Evolutionary conservation across 768 basidiomycete species (phyloP), one percentile per base, ranked within the genome.

Genomic region (Amanita phalloides): DNA sequence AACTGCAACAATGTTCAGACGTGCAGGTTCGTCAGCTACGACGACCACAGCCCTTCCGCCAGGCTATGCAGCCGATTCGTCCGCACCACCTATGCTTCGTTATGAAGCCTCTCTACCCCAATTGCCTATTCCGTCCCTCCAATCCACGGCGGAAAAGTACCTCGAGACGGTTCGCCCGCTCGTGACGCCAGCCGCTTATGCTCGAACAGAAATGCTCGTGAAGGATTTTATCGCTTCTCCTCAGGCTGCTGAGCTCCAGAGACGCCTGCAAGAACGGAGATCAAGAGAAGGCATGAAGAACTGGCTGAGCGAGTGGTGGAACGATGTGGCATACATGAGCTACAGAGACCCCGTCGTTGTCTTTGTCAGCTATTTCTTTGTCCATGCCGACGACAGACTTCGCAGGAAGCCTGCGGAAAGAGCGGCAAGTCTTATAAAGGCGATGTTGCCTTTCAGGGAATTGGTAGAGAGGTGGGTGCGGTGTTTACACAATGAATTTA

Each of bases 301-400:
- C 71, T 99, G 96, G 96, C 74, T 99, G n/a, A 77, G 79, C 44
- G 91, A 95, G 48, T 99, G 96, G 96, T 99, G 95, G 95, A 94
- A 98, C 67, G 90, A 96, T 33, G 78, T 66, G 4, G 94, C 94
- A 14, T 90, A 88, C 64, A 84, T 90, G 85, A 84, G 71, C 5
- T 90, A 89, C 62, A 77, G 90, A 45, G 94, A 95, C 59, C 83
- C 93, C 1, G 89, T 96, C 45, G 85, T 94, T 28, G 87, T 94
- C 11, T 87, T 82, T 57, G 91, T 94, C 60, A 91, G 85, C 75
- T 99, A 99, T 72, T 98, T 86, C 71, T 99, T 90, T 64, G 78
- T 93, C 7, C 94, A 98, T 65, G 64, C 82, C 42, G 78, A 85
- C 52, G 88, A 92, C 60, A 70, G 61, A 42, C 62, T 67, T 21